Base-by-base conservation (phyloP, 352 stramenopile species). In the Globisporangium heterothallicum region DNA sequence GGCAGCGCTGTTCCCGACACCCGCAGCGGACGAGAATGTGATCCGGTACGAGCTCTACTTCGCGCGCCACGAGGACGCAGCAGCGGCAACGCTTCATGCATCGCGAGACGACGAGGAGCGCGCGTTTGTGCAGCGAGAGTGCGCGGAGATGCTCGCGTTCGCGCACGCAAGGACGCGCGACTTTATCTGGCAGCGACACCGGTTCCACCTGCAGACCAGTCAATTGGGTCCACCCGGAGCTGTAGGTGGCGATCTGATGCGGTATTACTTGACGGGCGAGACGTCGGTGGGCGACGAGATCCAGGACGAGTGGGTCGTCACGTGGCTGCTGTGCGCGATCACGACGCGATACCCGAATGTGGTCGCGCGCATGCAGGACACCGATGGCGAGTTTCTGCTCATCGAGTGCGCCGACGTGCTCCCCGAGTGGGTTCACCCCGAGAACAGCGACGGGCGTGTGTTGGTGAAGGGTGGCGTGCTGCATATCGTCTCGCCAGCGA, bases 311-410 rank as follows among this genome's bases (percentile, higher is more conserved):
- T 92, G 80, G 78, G 64, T 89, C 2, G 44, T 83, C 4, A 68
- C 64, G 9, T 64, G 64, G 19, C 59, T 87, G 8, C 42, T 87
- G 9, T 67, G 73, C n/a, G 61, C 68, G 49, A 56, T 88, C 30
- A 79, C 75, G 1, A 59, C 25, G 16, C 48, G 35, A 12, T 63
- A 74, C 40, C 49, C 56, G 24, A 42, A 64, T 19, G 53, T 84
- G 14, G 44, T 85, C 9, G 62, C 69, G 21, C 58, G 70, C 8
- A 50, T 84, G 6, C 55, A 24, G 4, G 80, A 89, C 56, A 54
- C 62, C 4, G 80, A 89, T 57, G 80, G 80, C 29, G 73, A 92
- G 54, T 89, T 92, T 56, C 49, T 92, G 29, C 68, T 92, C 49
- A 87, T 92, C 56, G 78, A 89, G 59, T 75, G 68, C 25, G 80